Evolutionary conservation across 2,329 filamentous ascomycete genomes (phyloP).

Genomic region (Claviceps sp.): DNA sequence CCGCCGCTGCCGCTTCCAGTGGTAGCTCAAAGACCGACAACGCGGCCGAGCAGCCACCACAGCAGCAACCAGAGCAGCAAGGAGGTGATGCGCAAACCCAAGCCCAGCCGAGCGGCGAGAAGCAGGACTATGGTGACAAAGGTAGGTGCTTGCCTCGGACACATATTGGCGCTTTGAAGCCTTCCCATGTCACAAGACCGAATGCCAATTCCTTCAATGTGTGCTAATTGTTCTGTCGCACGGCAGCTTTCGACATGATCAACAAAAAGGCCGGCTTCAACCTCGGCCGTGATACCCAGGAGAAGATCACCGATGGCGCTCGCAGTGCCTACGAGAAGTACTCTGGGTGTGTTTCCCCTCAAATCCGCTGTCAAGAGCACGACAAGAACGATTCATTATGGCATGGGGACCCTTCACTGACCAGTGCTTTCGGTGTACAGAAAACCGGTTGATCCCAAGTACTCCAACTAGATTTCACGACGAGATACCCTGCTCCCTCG

Average conservation of each 20-base stretch:
- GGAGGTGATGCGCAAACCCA: neutral
- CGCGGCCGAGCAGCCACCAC: conserved; percentile 2
- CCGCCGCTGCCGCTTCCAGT: conserved; percentile 10
- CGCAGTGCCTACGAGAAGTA: conserved; percentile 22
- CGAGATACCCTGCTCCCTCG: neutral
- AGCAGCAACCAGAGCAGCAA: conserved; percentile 8
- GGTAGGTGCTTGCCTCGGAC: conserved; percentile 12
- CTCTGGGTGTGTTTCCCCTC: conserved; percentile 18
- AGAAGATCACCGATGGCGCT: conserved; percentile 25
- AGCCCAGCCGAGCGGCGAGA: conserved; percentile 5
- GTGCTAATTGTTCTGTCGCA: neutral
- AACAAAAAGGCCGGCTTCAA: conserved; percentile 23
- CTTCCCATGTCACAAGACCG: no score
- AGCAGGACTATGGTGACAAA: conserved; percentile 25
- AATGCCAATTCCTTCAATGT: neutral
- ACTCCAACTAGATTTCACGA: conserved; percentile 20
- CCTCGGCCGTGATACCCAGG: conserved; percentile 19
- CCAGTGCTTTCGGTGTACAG: conserved; percentile 4
- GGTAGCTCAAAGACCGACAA: neutral
- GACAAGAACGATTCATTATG: neutral
- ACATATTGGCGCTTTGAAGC: neutral
- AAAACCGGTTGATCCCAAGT: conserved; percentile 16
- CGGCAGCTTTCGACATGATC: conserved; percentile 16
- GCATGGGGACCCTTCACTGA: neutral
- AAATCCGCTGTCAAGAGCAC: neutral